These are phyloP conservation scores for Paraglomus brasilianum DNA, from an alignment of 192 early-diverging fungal species.

Conservation along the genomic window DNA sequence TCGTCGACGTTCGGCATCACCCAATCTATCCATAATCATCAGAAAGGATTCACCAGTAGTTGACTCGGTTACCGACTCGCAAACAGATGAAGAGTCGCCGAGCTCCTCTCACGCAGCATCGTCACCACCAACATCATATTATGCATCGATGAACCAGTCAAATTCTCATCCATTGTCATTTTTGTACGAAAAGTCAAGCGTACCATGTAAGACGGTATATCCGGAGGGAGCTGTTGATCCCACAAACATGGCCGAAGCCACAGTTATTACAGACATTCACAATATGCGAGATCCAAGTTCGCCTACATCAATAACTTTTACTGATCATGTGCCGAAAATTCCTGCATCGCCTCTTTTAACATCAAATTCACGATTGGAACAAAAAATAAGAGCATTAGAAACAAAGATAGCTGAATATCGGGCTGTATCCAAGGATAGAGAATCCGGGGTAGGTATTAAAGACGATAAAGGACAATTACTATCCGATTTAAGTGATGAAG, in stretches of 20 bases:
- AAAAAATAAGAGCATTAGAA: conserved; percentile 42
- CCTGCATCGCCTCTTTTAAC: conserved; percentile 55
- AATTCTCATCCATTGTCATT: conserved; percentile 40
- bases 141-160: conserved; percentile 32
- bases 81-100: conserved; percentile 34
- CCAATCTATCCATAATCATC: background rate
- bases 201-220: conserved; percentile 38
- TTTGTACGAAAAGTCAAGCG: conserved; percentile 3
- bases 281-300: conserved; percentile 34
- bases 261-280: conserved; percentile 47
- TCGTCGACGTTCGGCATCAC: conserved; percentile 25
- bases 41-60: conserved; percentile 33
- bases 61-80: conserved; percentile 39
- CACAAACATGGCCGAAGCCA: conserved; percentile 53
- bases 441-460: conserved; percentile 12
- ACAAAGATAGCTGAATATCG: conserved; percentile 39
- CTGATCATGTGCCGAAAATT: conserved; percentile 56
- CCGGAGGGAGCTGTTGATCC: conserved; percentile 58
- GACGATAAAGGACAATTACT: conserved; percentile 25
- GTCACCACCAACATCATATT: conserved; percentile 35
- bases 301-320: conserved; percentile 27
- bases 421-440: conserved; percentile 2
- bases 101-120: conserved; percentile 36
- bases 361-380: conserved; percentile 49
- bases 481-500: conserved; percentile 38